Evolutionary conservation across 192 early-diverging fungal species (phyloP), one percentile per base, ranked within the genome.

Genomic region (Coemansia sp.): DNA sequence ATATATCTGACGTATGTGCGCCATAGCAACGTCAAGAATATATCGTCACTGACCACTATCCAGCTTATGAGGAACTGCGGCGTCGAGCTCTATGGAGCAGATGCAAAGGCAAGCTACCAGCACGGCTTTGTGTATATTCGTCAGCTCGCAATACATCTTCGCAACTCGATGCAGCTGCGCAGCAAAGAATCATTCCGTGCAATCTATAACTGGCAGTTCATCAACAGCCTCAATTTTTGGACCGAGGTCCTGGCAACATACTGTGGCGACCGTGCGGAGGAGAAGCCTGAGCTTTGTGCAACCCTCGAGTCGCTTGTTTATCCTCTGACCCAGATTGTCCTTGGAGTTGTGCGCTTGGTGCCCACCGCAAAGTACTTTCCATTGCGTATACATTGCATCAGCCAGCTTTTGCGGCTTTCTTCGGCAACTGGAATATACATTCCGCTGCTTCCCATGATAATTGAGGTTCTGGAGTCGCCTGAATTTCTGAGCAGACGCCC

Each of bases 171-270:
- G 76, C 85, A 90, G 66, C 86, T 88, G 22, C 91, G 90, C 51
- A 93, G 90, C 43, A 93, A 92, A 87, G 91, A 96, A 70, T 90
- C 89, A 5, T 95, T 90, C 87, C 93, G 92, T 61, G 72, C 87
- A 8, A 93, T 99, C 46, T 96, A 97, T 86, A 94, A 95, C 86
- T 99, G 97, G 97, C 95, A 96, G 83, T 99, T 89, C 74, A 75
- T 99, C 61, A 94, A 97, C 79, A 92, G 90, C 64, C 82, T 99
- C 59, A 88, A 90, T 65, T 90, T 97, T 64, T 98, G 96, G 96
- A 79, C 92, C 16, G 87, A 92, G 54, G 90, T 98, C 0, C 69
- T 97, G 48, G 69, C 86, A 11, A 90, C 89, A 48, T 92, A 96
- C 79, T 80, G 81, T 51, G 85, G 84, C 37, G 81, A 87, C 56